Percentiles rank a stretch among this genome's conserved stretches.
phyloP scores from a whole-genome alignment of 2,329 filamentous ascomycete genomes.

The Corynespora cassiicola region DNA sequence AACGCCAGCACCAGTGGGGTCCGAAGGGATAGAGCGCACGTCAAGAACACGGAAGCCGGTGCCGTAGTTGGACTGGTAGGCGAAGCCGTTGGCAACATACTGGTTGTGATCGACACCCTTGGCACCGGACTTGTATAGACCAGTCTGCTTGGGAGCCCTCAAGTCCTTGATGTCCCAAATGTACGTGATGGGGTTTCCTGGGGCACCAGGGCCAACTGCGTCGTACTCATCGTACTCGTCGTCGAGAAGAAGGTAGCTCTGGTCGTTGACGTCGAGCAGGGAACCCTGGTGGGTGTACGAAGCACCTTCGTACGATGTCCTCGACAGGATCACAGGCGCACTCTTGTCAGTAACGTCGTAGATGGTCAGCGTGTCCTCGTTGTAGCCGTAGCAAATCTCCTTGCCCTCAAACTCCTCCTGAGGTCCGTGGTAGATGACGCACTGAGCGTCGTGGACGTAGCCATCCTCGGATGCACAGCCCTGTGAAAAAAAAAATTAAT shows the following conservation, averaged over 20 bases:
- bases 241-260: conserved; percentile 45
- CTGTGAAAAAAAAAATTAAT: conserved; percentile 9
- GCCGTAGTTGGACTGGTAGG: conserved; percentile 54
- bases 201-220: conserved; percentile 36
- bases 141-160: conserved; percentile 47
- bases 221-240: conserved; percentile 50
- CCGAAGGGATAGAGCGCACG: conserved; percentile 48
- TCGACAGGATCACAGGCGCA: conserved; percentile 55
- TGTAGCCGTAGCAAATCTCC: conserved; percentile 65
- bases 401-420: conserved; percentile 55
- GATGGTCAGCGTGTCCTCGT: conserved; percentile 61
- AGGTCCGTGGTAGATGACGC: conserved; percentile 62
- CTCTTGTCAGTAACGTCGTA: conserved; percentile 61
- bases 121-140: conserved; percentile 48
- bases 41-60: conserved; percentile 51
- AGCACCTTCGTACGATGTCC: conserved; percentile 63
- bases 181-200: conserved; percentile 46
- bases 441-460: conserved; percentile 69
- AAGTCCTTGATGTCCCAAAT: conserved; percentile 48
- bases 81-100: conserved; percentile 51
- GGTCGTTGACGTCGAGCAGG: conserved; percentile 51
- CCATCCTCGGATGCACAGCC: conserved; percentile 59
- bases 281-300: conserved; percentile 66
- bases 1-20: conserved; percentile 49
- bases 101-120: conserved; percentile 56